phyloP scores from a whole-genome alignment of 179 eudicot species.

The Patellifolia procumbens region DNA sequence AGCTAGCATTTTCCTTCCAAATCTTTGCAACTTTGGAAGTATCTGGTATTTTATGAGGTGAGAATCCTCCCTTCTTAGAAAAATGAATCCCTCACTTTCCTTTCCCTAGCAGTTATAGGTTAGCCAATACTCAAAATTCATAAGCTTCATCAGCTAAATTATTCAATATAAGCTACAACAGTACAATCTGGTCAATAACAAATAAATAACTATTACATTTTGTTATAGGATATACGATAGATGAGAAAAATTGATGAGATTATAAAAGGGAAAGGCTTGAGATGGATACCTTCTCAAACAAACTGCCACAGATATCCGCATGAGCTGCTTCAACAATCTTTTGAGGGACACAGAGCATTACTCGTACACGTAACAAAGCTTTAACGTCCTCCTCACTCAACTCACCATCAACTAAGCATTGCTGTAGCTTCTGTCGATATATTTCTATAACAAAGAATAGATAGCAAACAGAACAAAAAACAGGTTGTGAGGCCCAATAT shows the following conservation, averaged over 20 bases:
- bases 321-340: conserved; percentile 84
- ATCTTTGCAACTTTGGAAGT: too few relatives aligned
- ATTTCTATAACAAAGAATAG: conserved; percentile 48
- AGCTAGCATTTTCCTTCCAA: too few relatives aligned
- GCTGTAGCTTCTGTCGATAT: conserved; percentile 88
- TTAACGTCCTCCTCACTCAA: conserved; percentile 77
- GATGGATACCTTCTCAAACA: conserved; percentile 76
- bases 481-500: neutral
- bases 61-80: too few relatives aligned
- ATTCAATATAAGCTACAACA: conserved; percentile 7
- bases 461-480: neutral
- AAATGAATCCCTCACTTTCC: too few relatives aligned
- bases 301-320: conserved; percentile 78
- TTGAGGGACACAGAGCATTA: conserved; percentile 85
- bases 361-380: conserved; percentile 67
- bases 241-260: neutral
- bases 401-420: conserved; percentile 70
- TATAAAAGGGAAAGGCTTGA: conserved; percentile 15
- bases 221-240: neutral
- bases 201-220: neutral
- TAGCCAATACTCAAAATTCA: neutral
- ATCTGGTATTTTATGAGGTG: too few relatives aligned
- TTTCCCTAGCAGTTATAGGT: neutral
- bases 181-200: neutral
- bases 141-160: neutral